These are phyloP conservation scores for Gossypium rotundifolium DNA, from an alignment of 345 rosid genomes.

Conservation along the genomic window DNA sequence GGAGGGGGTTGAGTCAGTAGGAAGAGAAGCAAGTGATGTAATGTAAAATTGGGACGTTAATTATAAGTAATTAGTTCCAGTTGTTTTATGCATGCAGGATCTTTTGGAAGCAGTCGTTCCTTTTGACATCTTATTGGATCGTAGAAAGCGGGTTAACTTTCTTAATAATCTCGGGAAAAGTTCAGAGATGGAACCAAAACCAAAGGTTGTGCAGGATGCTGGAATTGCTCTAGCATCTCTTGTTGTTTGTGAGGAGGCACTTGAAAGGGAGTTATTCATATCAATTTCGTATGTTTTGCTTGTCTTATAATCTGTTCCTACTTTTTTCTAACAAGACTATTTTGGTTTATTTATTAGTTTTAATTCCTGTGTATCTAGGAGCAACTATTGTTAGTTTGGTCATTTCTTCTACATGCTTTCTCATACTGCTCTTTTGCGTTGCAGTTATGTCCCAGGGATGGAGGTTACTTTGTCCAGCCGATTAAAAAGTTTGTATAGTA, in stretches of 20 bases:
- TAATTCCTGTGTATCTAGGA: background rate
- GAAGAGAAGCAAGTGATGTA: background rate
- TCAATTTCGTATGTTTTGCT: slow-evolving; percentile 53
- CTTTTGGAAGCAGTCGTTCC: slow-evolving; percentile 73
- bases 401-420: slow-evolving; percentile 10
- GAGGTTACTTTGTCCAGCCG: slow-evolving; percentile 67
- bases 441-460: slow-evolving; percentile 79
- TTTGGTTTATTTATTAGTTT: slow-evolving; percentile 2
- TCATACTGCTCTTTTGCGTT: slow-evolving; percentile 6
- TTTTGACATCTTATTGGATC: slow-evolving; percentile 54
- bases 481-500: slow-evolving; percentile 58
- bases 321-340: slow-evolving; percentile 6
- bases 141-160: slow-evolving; percentile 45
- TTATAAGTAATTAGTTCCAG: background rate
- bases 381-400: background rate
- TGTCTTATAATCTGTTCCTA: slow-evolving; percentile 2
- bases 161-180: slow-evolving; percentile 37
- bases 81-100: slow-evolving; percentile 37
- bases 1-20: background rate
- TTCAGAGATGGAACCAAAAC: slow-evolving; percentile 28
- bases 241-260: slow-evolving; percentile 57
- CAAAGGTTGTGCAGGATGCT: slow-evolving; percentile 64
- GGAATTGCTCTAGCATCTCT: slow-evolving; percentile 64
- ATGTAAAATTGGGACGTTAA: background rate
- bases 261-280: slow-evolving; percentile 53